phyloP scores from a whole-genome alignment of 2,329 filamentous ascomycete genomes.

The Colletotrichum melonis region DNA sequence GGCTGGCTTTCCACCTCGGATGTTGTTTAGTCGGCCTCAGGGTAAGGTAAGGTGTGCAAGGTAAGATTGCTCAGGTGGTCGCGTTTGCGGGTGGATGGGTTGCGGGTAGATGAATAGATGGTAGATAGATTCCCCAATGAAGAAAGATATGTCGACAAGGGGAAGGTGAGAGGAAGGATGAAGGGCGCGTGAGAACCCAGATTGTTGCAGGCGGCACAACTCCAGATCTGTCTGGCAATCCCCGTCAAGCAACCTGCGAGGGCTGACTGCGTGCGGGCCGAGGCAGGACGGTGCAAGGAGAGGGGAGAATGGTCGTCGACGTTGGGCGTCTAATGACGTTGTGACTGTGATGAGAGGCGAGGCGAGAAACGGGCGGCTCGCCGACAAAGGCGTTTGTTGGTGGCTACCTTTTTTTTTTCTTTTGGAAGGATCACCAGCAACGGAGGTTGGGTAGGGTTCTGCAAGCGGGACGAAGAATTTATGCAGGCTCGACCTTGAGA shows the following conservation, averaged over 20 bases:
- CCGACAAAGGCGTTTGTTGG: conserved; percentile 19
- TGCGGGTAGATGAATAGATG: not conserved
- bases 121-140: not conserved
- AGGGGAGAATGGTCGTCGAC: not conserved
- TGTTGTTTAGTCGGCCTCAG: not conserved
- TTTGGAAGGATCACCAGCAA: not conserved
- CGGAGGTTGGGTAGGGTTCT: not conserved
- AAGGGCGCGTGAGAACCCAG: not conserved
- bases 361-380: conserved; percentile 19
- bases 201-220: conserved; percentile 16
- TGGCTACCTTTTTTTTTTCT: not conserved
- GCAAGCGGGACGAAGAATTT: not conserved
- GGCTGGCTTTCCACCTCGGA: not conserved
- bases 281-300: conserved; percentile 7
- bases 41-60: not conserved
- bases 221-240: not conserved
- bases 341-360: conserved; percentile 18
- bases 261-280: conserved; percentile 18
- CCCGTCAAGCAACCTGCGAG: not conserved
- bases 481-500: not conserved
- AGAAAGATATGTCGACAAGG: not conserved
- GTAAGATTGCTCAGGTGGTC: not conserved
- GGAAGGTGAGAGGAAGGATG: not conserved
- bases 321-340: conserved; percentile 29
- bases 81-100: not conserved